Base-by-base conservation (phyloP, 768 basidiomycete species). In the Amanita subjunquillea region DNA sequence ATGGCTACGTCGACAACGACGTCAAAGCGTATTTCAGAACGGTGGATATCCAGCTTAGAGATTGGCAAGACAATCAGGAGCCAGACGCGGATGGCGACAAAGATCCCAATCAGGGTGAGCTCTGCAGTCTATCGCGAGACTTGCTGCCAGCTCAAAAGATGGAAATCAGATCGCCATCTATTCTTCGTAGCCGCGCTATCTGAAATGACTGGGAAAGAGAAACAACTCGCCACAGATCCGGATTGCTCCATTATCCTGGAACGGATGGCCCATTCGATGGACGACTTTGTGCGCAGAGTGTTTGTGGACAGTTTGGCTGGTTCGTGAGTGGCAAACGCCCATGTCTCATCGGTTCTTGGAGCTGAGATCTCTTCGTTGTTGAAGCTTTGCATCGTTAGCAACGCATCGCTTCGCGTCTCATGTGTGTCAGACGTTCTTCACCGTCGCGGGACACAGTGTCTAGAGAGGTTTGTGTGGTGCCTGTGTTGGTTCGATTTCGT, bases 191-290 rank as follows among this genome's bases (percentile, higher is more conserved):
- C 92, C 1, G 91, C 92, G 17, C 69, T 98, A 27, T 74, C 76
- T 15, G 91, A 96, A 60, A 87, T 96, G 79, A 74, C 75, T 22
- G 85, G 79, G 4, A 92, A 95, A 65, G 96, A 98, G 68, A 84
- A 85, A 48, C 83, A 87, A 55, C 79, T 96, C 9, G 83, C 92
- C 0, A 93, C 93, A 1, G 96, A 99, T 66, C 89, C 91, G 4
- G 93, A 98, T 55, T 94, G 91, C 61, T 92, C 94, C 1, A 74
- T 86, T 9, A 79, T 97, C 43, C 65, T 99, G 50, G 96, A 99
- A 32, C 32, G 32, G 32, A 66, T 98, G 77, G 63, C 82, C 8
- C 78, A 93, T 62, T 93, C 92, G 2, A 92, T 98, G 88, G 92
- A 96, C 62, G 93, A 97, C 66, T 94, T 93, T 67, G 86, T 88